These are phyloP conservation scores for Suillus brevipes DNA, from an alignment of 768 basidiomycete species.

Conservation along the genomic window DNA sequence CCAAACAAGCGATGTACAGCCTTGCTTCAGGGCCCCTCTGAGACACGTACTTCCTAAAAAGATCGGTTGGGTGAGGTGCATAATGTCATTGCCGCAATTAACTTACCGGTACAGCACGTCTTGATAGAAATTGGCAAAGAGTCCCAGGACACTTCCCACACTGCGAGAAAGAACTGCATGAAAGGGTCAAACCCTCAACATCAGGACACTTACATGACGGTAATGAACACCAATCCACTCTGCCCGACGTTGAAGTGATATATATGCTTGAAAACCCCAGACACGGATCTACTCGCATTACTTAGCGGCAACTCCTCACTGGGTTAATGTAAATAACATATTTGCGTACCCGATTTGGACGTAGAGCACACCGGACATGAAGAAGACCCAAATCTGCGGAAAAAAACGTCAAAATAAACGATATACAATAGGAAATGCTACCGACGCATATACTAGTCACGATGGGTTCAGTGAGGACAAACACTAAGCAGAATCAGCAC, in stretches of 20 bases:
- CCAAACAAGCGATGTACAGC: constrained; percentile 54
- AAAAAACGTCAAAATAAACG: not conserved
- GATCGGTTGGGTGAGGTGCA: constrained; percentile 27
- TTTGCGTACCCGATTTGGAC: constrained; percentile 54
- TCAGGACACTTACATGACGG: constrained; percentile 47
- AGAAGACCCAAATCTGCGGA: constrained; percentile 62
- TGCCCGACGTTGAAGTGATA: constrained; percentile 63
- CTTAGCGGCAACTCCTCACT: constrained; percentile 1
- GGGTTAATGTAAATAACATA: not conserved
- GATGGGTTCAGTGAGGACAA: constrained; percentile 54
- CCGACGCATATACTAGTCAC: constrained; percentile 71
- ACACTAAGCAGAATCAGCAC: constrained; percentile 11
- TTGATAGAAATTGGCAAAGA: constrained; percentile 44
- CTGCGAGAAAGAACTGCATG: constrained; percentile 32
- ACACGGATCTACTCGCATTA: constrained; percentile 44
- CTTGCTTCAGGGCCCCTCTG: constrained; percentile 53
- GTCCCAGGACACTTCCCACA: constrained; percentile 50
- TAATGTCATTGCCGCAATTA: not conserved
- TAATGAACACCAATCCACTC: constrained; percentile 58
- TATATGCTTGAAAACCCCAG: constrained; percentile 52
- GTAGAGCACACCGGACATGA: constrained; percentile 74
- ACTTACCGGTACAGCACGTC: constrained; percentile 47
- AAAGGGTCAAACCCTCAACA: not conserved
- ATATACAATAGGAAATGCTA: constrained; percentile 11
- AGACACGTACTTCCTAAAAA: constrained; percentile 29